Evolutionary conservation across 805 yeast species (phyloP), one percentile per base, ranked within the genome.

Genomic region (Kluyveromyces wickerhamii): DNA sequence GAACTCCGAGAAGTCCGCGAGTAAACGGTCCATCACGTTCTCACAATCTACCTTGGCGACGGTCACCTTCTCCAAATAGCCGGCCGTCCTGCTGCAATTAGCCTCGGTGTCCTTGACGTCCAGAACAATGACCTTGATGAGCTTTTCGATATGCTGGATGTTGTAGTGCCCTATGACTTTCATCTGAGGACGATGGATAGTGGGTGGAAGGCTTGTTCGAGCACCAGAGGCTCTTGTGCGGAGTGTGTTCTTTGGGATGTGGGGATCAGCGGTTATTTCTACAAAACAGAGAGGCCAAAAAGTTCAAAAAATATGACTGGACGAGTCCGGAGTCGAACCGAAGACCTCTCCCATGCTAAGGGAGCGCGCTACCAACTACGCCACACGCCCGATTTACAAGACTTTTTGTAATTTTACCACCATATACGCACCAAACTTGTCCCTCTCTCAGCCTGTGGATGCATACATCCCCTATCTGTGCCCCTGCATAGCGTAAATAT

Each of bases 301-400:
- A n/a, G n/a, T n/a, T n/a, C n/a, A n/a, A n/a, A n/a, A n/a, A n/a
- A n/a, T n/a, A n/a, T n/a, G n/a, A n/a, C n/a, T 72, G 78, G 78
- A 72, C 78, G 74, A 72, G 77, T 71, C 74, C 72, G 77, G 79
- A 72, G 67, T 72, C 74, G 78, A 73, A 72, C 79, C 78, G 74
- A 72, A 71, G 79, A 73, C 79, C 78, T 72, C 69, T 71, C 74
- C 70, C 79, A 72, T 72, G 77, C 77, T 70, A 72, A 71, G 78
- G 71, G 74, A 70, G 68, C 79, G 78, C 79, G 78, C 79, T 72
- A 73, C 79, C 79, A 72, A 73, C 79, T 74, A 68, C 79, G 79
- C 79, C 79, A 73, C 77, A 72, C 72, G 77, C 78, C 77, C 77
- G 24, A n/a, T n/a, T n/a, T n/a, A n/a, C n/a, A n/a, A n/a, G n/a